Evolutionary conservation across 495 filamentous ascomycete genomes (phyloP).

Genomic region (Umbilicaria muhlenbergii): DNA sequence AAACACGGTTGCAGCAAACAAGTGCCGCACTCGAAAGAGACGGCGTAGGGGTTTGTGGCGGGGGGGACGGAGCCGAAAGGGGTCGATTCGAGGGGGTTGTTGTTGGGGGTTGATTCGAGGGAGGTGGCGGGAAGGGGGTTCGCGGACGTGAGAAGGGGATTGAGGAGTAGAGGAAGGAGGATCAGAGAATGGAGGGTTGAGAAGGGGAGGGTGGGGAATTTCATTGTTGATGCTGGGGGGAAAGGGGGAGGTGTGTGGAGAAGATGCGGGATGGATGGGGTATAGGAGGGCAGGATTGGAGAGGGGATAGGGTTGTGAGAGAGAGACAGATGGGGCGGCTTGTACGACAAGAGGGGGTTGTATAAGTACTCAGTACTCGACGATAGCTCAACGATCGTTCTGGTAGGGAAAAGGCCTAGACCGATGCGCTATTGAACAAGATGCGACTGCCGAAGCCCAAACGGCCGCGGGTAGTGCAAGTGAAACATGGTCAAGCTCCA

Average conservation of each 20-base stretch:
- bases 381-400: no score
- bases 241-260: neutral
- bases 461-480: no score
- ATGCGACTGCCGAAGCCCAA: no score
- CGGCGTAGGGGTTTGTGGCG: neutral
- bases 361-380: no score
- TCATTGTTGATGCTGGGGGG: neutral
- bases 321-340: neutral
- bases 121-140: neutral
- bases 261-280: neutral
- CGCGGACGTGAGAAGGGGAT: neutral
- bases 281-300: neutral
- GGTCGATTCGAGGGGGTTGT: no score
- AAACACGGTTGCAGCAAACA: neutral
- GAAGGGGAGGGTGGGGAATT: neutral
- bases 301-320: neutral
- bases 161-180: neutral
- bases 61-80: neutral
- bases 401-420: no score
- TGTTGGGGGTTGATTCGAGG: neutral
- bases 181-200: neutral
- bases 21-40: neutral
- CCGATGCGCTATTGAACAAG: no score
- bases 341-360: no score
- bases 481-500: no score